A percentile compares a stretch with the other conserved stretches of the same genome.
Conservation (phyloP, 345 rosid genomes). For the Viola odorata region DNA sequence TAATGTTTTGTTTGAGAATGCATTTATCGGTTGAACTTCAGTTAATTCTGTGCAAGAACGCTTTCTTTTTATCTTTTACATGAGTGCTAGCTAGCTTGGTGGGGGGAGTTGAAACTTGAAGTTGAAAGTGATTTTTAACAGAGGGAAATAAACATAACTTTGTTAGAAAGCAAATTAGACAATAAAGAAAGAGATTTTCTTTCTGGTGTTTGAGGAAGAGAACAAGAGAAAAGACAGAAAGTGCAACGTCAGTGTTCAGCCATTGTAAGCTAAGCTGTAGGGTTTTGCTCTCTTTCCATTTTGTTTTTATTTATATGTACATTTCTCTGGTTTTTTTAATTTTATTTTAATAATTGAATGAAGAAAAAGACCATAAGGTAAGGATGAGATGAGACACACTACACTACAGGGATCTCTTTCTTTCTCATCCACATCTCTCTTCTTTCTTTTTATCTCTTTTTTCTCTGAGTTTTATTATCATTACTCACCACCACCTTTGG, state of each 20-base stretch:
- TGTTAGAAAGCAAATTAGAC: conserved; percentile 19
- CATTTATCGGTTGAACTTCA: neutral
- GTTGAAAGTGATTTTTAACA: conserved; percentile 13
- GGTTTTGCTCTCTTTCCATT: conserved; percentile 23
- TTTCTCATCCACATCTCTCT: conserved; percentile 44
- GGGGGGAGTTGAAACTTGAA: conserved; percentile 5
- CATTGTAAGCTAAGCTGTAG: conserved; percentile 29
- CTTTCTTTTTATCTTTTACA: conserved; percentile 4
- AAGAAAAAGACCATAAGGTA: neutral
- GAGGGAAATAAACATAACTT: neutral
- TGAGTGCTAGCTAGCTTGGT: conserved; percentile 19
- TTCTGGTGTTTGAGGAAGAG: conserved; percentile 30
- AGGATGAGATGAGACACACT: conserved; percentile 26
- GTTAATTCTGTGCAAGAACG: too few relatives aligned
- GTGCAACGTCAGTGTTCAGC: conserved; percentile 44
- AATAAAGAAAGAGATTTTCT: conserved; percentile 28
- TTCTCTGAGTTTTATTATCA: conserved; percentile 5
- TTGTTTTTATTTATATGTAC: conserved; percentile 24
- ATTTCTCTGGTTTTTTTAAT: neutral
- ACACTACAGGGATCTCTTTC: neutral
- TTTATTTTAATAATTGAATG: too few relatives aligned
- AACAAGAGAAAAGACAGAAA: conserved; percentile 73
- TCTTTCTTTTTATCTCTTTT: conserved; percentile 23
- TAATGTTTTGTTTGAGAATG: conserved; percentile 4
- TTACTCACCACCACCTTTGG: neutral